Conservation (phyloP, 345 rosid species). For the Eutrema heterophyllum region DNA sequence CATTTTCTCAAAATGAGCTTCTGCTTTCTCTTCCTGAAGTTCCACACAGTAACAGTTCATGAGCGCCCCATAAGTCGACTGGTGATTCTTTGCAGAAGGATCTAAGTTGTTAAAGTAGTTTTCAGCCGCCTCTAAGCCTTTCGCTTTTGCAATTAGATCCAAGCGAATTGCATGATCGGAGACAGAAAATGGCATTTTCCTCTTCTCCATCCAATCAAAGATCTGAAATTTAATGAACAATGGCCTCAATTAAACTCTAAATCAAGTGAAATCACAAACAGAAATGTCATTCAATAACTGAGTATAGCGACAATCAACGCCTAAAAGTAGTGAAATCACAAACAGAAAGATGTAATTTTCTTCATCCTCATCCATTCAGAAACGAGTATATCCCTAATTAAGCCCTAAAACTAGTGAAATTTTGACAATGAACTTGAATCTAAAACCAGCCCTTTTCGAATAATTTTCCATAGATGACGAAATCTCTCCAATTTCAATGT, state of each 20-base stretch:
- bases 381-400: background rate
- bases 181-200: slow-evolving; percentile 42
- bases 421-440: background rate
- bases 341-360: background rate
- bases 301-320: background rate
- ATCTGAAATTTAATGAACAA: slow-evolving; percentile 24
- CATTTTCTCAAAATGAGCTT: slow-evolving; percentile 53
- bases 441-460: background rate
- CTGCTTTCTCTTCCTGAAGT: slow-evolving; percentile 50
- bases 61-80: slow-evolving; percentile 51
- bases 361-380: background rate
- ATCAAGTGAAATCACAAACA: background rate
- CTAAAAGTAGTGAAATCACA: background rate
- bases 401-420: background rate
- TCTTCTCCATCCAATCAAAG: slow-evolving; percentile 84
- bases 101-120: slow-evolving; percentile 42
- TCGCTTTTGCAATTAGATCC: slow-evolving; percentile 58
- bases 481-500: background rate
- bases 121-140: slow-evolving; percentile 63
- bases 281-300: background rate
- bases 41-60: slow-evolving; percentile 60
- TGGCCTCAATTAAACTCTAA: background rate
- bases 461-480: background rate
- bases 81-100: slow-evolving; percentile 32
- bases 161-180: slow-evolving; percentile 48